These are phyloP conservation scores for Amanita molliuscula DNA, from an alignment of 768 basidiomycete genomes.

Conservation along the genomic window DNA sequence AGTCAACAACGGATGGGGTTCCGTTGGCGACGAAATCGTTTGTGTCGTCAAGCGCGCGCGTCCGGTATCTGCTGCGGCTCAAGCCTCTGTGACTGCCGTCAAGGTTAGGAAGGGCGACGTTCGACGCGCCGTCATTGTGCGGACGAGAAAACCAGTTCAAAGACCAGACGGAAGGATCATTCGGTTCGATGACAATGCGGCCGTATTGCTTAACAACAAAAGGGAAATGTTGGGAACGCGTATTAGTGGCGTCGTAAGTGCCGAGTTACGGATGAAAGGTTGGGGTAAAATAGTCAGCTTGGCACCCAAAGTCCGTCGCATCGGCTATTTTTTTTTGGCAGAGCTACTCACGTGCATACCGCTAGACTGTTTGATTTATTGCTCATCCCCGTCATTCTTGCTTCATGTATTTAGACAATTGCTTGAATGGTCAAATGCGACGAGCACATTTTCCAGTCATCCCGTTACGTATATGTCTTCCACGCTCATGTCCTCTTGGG, in stretches of 20 bases:
- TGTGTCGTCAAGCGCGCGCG: conserved; percentile 90
- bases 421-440: neutral
- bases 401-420: neutral
- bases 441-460: neutral
- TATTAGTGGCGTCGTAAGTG: conserved; percentile 88
- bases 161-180: conserved; percentile 83
- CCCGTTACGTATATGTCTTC: neutral
- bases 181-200: conserved; percentile 95
- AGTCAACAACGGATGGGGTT: conserved; percentile 90
- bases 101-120: conserved; percentile 94
- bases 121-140: conserved; percentile 90
- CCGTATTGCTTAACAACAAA: conserved; percentile 90
- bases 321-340: too few relatives aligned
- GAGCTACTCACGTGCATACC: neutral
- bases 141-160: conserved; percentile 78
- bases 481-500: neutral
- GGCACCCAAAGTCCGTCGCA: conserved; percentile 66
- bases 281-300: conserved; percentile 92
- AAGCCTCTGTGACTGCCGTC: conserved; percentile 65
- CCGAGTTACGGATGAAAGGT: conserved; percentile 81
- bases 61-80: conserved; percentile 58
- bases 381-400: neutral
- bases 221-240: conserved; percentile 92
- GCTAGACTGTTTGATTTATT: neutral
- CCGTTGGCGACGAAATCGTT: conserved; percentile 91